Evolutionary conservation across 2,329 filamentous ascomycete genomes (phyloP).

Genomic region (Arthrobotrys entomopaga): DNA sequence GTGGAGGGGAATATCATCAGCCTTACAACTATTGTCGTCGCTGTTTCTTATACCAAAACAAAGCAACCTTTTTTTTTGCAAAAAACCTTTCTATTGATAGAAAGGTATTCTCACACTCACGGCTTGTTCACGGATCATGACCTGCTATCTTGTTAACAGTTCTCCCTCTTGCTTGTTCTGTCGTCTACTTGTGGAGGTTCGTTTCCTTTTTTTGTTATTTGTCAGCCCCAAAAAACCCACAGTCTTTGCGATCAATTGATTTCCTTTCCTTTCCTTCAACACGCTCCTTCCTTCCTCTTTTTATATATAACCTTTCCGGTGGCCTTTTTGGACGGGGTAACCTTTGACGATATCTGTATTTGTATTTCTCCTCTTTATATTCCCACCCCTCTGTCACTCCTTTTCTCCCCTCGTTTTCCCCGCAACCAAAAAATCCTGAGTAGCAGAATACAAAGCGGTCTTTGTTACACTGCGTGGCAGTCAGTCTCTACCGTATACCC

Average conservation of each 20-base stretch:
- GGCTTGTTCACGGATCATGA: conserved; percentile 43
- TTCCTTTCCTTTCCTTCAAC: background rate
- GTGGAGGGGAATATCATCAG: background rate
- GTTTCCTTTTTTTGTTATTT: background rate
- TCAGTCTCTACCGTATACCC: conserved; percentile 1
- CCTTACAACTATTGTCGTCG: conserved; percentile 9
- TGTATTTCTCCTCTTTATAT: conserved; percentile 5
- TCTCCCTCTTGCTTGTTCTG: background rate
- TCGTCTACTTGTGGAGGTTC: background rate
- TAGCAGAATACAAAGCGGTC: background rate
- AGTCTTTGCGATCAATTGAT: conserved; percentile 15
- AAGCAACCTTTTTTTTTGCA: conserved; percentile 11
- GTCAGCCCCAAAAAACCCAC: background rate
- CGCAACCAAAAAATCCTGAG: conserved; percentile 9
- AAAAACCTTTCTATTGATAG: conserved; percentile 11
- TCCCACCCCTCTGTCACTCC: background rate
- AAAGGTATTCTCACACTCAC: conserved; percentile 26
- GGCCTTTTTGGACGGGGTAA: conserved; percentile 36
- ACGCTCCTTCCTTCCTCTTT: conserved; percentile 8
- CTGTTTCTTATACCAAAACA: conserved; percentile 10
- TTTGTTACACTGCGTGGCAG: background rate
- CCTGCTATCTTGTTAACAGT: conserved; percentile 9
- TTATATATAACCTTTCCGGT: conserved; percentile 21
- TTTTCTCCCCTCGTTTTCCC: background rate
- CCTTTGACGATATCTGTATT: conserved; percentile 36